Percentiles rank a stretch among this genome's conserved stretches.
Conservation (phyloP, 208 protist genomes). For the Trypanosoma rangeli region DNA sequence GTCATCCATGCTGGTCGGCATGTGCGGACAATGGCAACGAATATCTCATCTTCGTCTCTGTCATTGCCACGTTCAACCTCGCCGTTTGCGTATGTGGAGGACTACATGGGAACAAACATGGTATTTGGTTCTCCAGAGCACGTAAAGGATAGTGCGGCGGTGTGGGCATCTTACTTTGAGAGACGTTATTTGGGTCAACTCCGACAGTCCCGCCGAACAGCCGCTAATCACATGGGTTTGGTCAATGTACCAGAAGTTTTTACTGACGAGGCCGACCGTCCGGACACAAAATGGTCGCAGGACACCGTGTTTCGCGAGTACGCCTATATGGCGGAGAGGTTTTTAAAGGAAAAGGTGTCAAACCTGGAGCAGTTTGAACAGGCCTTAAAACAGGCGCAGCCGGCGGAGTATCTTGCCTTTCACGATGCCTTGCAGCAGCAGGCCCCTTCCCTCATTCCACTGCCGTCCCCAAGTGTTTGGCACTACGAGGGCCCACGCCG, state of each 20-base stretch:
- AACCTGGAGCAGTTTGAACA: slow-evolving; percentile 78
- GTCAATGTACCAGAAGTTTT: slow-evolving; percentile 46
- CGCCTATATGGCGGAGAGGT: slow-evolving; percentile 64
- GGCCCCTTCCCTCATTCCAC: slow-evolving; percentile 64
- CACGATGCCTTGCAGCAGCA: slow-evolving; percentile 71
- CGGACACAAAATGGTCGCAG: slow-evolving; percentile 74
- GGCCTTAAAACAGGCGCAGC: slow-evolving; percentile 33
- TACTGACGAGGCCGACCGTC: slow-evolving; percentile 79
- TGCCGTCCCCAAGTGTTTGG: slow-evolving; percentile 79
- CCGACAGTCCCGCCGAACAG: slow-evolving; percentile 65
- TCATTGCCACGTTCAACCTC: slow-evolving; percentile 33
- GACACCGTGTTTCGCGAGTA: slow-evolving; percentile 79
- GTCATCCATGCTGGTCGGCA: slow-evolving; percentile 9
- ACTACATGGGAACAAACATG: slow-evolving; percentile 88
- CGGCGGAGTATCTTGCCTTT: slow-evolving; percentile 64
- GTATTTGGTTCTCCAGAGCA: slow-evolving; percentile 43
- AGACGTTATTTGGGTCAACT: slow-evolving; percentile 41
- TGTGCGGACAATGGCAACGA: background rate
- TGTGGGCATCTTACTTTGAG: slow-evolving; percentile 72
- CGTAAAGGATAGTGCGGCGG: slow-evolving; percentile 55
- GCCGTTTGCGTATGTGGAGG: slow-evolving; percentile 81
- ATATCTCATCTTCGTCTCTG: background rate
- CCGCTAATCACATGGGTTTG: slow-evolving; percentile 48
- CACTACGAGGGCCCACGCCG: slow-evolving; percentile 69
- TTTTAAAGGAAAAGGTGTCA: slow-evolving; percentile 70